Conservation (phyloP, 2,329 filamentous ascomycete species). For the Capronia epimyces region DNA sequence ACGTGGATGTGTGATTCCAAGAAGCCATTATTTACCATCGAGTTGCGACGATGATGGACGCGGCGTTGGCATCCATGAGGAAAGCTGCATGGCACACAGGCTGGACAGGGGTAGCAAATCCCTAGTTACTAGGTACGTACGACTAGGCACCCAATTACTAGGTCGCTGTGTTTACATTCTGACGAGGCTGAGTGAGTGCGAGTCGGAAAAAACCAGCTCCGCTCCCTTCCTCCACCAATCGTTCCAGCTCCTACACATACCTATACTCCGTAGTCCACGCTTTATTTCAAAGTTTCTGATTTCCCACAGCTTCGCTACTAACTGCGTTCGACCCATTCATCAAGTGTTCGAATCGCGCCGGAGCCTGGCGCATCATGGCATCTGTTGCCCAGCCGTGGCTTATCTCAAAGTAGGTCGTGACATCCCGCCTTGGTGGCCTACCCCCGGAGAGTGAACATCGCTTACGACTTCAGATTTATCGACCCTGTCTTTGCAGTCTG, state of each 20-base stretch:
- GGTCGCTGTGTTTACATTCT: neutral
- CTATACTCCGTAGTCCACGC: too few species aligned
- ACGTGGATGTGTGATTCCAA: conserved; percentile 1
- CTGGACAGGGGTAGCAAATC: conserved; percentile 42
- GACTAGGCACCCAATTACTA: too few species aligned
- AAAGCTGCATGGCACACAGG: conserved; percentile 24
- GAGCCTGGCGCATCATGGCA: conserved; percentile 10
- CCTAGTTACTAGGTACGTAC: too few species aligned
- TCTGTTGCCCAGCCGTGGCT: conserved; percentile 34
- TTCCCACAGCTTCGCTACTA: too few species aligned
- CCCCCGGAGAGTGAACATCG: conserved; percentile 1
- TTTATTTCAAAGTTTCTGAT: too few species aligned
- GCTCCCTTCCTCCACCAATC: neutral
- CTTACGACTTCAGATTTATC: conserved; percentile 36
- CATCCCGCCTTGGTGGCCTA: neutral
- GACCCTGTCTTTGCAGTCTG: conserved; percentile 52
- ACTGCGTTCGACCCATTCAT: too few species aligned
- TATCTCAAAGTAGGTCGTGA: conserved; percentile 37
- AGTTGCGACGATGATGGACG: neutral
- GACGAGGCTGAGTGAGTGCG: neutral
- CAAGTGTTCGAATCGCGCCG: too few species aligned
- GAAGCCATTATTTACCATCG: conserved; percentile 9
- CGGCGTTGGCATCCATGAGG: conserved; percentile 37
- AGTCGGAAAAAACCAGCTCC: neutral
- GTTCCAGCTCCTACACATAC: neutral